Conservation (phyloP, 805 yeast species). For the Kodamaea nitidulidarum region DNA sequence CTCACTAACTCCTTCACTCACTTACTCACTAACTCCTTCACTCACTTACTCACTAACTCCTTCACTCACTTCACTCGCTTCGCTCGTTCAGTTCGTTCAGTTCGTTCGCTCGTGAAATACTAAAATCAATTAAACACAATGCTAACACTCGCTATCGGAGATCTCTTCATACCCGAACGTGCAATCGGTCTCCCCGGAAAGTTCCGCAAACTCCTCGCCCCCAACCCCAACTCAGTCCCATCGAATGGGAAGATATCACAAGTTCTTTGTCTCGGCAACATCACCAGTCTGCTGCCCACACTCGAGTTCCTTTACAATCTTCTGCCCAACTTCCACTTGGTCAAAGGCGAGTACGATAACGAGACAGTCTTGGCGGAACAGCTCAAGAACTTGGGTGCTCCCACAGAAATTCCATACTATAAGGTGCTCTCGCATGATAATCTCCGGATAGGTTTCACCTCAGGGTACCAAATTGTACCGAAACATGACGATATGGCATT, state of each 20-base stretch:
- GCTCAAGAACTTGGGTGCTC: slow-evolving; percentile 15
- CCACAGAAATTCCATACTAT: slow-evolving; percentile 40
- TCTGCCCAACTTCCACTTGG: slow-evolving; percentile 69
- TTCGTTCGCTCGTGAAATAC: too few relatives aligned
- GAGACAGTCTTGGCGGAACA: slow-evolving; percentile 35
- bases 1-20: too few relatives aligned
- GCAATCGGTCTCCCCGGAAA: slow-evolving; percentile 58
- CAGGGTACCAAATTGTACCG: slow-evolving; percentile 83
- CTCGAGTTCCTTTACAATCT: slow-evolving; percentile 59
- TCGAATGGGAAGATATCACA: slow-evolving; percentile 67
- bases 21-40: too few relatives aligned
- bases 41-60: too few relatives aligned
- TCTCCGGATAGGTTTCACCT: slow-evolving; percentile 76
- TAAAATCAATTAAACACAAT: slow-evolving; percentile 15
- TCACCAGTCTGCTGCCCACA: slow-evolving; percentile 63
- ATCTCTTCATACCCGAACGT: slow-evolving; percentile 84
- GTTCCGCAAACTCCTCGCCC: slow-evolving; percentile 73
- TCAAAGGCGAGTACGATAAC: slow-evolving; percentile 79
- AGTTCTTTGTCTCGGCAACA: slow-evolving; percentile 82
- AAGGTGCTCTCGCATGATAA: slow-evolving; percentile 64
- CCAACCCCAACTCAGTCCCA: slow-evolving; percentile 45
- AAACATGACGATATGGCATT: slow-evolving; percentile 82
- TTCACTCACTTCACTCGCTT: too few relatives aligned
- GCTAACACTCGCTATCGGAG: slow-evolving; percentile 74
- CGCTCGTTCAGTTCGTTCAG: too few relatives aligned